Conservation (phyloP, 495 filamentous ascomycete species). For the Evernia prunastri region DNA sequence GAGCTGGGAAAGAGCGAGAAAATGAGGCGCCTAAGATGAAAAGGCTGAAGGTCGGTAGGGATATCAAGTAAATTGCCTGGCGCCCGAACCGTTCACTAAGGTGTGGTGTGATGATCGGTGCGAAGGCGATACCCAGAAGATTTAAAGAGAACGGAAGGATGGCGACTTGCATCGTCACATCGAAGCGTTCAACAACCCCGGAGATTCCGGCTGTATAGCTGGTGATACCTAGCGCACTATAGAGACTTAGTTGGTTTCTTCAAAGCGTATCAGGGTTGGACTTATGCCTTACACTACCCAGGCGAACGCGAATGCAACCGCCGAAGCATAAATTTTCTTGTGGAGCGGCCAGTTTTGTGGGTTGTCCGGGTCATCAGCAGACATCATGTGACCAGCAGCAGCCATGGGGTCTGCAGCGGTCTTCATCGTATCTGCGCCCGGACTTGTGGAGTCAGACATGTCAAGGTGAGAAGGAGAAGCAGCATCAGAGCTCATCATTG, state of each 20-base stretch:
- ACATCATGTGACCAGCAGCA: slow-evolving; percentile 25
- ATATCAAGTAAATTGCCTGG: slow-evolving; percentile 32
- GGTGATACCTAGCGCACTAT: slow-evolving; percentile 45
- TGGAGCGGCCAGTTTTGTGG: slow-evolving; percentile 49
- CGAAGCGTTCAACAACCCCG: slow-evolving; percentile 37
- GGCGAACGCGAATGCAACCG: slow-evolving; percentile 33
- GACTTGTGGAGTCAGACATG: slow-evolving; percentile 1
- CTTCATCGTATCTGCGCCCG: slow-evolving; percentile 2
- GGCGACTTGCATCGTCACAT: slow-evolving; percentile 39
- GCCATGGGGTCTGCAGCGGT: background rate
- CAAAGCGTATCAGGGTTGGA: background rate
- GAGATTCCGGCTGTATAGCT: slow-evolving; percentile 42
- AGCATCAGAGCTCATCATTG: slow-evolving; percentile 12
- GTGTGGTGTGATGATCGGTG: slow-evolving; percentile 37
- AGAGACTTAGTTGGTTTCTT: background rate
- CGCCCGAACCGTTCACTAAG: slow-evolving; percentile 36
- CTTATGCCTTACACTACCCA: slow-evolving; percentile 33
- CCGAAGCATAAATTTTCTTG: slow-evolving; percentile 38
- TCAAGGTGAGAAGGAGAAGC: slow-evolving; percentile 5
- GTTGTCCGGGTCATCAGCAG: slow-evolving; percentile 40
- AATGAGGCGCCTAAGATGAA: slow-evolving; percentile 36
- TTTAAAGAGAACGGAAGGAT: slow-evolving; percentile 38
- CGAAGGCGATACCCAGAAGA: slow-evolving; percentile 37
- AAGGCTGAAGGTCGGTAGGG: slow-evolving; percentile 31
- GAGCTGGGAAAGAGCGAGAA: slow-evolving; percentile 29